Conservation (phyloP, 805 yeast species). For the Metschnikowia shivogae region DNA sequence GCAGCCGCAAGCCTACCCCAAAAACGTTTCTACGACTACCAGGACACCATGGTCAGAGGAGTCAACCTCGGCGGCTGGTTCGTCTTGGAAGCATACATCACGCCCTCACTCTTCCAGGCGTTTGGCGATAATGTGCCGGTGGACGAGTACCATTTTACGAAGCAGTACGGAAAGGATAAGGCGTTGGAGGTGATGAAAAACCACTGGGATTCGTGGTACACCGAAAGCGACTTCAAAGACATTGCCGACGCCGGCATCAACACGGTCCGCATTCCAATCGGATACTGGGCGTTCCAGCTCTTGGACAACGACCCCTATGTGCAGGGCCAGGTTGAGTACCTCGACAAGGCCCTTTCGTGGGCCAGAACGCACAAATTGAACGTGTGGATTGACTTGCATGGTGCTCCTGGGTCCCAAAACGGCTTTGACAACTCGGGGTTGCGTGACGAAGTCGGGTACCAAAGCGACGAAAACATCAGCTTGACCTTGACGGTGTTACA, state of each 20-base stretch:
- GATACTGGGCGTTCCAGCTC: conserved; percentile 84
- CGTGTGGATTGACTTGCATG: conserved; percentile 91
- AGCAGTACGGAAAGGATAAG: conserved; percentile 55
- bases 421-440: conserved; percentile 94
- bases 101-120: conserved; percentile 67
- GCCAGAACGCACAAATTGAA: conserved; percentile 55
- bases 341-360: conserved; percentile 80
- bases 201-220: conserved; percentile 80
- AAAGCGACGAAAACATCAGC: conserved; percentile 13
- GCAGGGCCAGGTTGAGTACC: conserved; percentile 68
- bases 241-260: conserved; percentile 68
- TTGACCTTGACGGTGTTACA: conserved; percentile 54
- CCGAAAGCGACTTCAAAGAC: conserved; percentile 62
- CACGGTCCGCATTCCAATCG: conserved; percentile 85
- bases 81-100: conserved; percentile 80
- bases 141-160: conserved; percentile 74
- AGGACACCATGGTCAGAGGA: conserved; percentile 48
- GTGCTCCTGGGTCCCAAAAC: conserved; percentile 95
- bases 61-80: conserved; percentile 91
- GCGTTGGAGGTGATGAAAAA: conserved; percentile 45
- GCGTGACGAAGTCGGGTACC: conserved; percentile 45
- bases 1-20: conserved; percentile 12
- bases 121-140: conserved; percentile 57
- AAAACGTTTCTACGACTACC: conserved; percentile 29
- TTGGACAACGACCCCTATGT: conserved; percentile 78